phyloP scores from a whole-genome alignment of 106 monocot genomes.

The Dendrobium nobile region DNA sequence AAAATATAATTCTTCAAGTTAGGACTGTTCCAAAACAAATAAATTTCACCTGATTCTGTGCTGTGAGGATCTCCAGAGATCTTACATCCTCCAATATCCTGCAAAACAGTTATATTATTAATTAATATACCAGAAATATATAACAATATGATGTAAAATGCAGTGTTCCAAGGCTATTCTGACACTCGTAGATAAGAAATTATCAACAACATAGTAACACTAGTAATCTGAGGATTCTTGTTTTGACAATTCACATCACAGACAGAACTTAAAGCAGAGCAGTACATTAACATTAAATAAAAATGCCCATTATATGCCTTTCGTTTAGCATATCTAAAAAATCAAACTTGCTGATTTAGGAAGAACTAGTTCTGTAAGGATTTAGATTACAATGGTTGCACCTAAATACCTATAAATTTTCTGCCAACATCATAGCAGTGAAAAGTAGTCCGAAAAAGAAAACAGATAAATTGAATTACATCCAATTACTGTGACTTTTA shows the following conservation, averaged over 20 bases:
- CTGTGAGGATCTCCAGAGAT: not conserved
- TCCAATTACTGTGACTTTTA: not conserved
- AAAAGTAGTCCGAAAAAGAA: not conserved
- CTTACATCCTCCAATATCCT: not conserved
- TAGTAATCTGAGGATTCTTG: not conserved
- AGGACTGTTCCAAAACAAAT: not conserved
- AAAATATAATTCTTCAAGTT: not conserved
- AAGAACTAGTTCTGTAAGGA: not conserved
- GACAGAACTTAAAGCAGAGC: not conserved
- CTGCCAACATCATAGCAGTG: not conserved
- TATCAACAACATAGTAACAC: not conserved
- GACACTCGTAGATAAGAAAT: not conserved
- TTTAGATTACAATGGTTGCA: not conserved
- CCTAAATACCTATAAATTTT: not conserved
- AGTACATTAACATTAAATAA: not conserved
- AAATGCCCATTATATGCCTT: not conserved
- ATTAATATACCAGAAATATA: not conserved
- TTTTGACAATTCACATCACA: not conserved
- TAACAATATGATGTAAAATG: not conserved
- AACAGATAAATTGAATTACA: not conserved
- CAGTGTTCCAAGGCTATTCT: not conserved
- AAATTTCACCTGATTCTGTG: conserved; percentile 1
- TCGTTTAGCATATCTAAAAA: not conserved
- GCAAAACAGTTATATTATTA: not conserved
- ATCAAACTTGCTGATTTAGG: not conserved